These are phyloP conservation scores for Pholiota molesta DNA, from an alignment of 768 basidiomycete species.

Conservation along the genomic window DNA sequence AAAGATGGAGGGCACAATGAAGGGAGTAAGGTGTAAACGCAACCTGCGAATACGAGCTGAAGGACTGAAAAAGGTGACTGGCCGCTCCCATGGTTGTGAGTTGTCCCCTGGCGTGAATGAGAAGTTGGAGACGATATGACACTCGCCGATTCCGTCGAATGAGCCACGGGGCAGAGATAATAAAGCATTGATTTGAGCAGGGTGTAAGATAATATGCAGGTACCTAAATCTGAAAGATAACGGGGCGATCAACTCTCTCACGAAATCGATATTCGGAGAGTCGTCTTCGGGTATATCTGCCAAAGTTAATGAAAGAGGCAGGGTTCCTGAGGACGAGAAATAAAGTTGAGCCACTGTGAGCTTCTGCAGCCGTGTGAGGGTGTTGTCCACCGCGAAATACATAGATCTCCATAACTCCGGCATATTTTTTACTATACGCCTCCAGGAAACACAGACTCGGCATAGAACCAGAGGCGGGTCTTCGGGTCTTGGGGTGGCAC, in stretches of 20 bases:
- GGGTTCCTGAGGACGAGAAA: constrained; percentile 14
- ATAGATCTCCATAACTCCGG: constrained; percentile 24
- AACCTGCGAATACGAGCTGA: constrained; percentile 15
- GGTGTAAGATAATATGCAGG: constrained; percentile 13
- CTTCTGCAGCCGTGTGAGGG: constrained; percentile 13
- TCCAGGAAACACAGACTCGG: constrained; percentile 23
- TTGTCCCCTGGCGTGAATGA: background rate
- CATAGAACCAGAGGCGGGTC: constrained; percentile 24
- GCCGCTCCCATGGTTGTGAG: constrained; percentile 12
- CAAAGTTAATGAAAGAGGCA: constrained; percentile 16
- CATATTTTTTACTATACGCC: constrained; percentile 17
- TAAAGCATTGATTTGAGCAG: constrained; percentile 14
- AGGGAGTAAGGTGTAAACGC: constrained; percentile 18
- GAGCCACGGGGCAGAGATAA: constrained; percentile 16
- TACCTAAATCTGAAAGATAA: constrained; percentile 12
- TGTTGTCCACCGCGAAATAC: constrained; percentile 10
- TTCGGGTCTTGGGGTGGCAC: constrained; percentile 12
- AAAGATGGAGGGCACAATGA: constrained; percentile 15
- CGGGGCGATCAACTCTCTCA: constrained; percentile 14
- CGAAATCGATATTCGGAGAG: constrained; percentile 10
- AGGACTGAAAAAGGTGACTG: constrained; percentile 19
- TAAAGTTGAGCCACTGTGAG: constrained; percentile 10
- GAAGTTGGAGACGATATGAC: constrained; percentile 9
- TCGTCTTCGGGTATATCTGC: constrained; percentile 8
- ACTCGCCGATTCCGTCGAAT: constrained; percentile 10